phyloP scores from a whole-genome alignment of 805 yeast genomes.

The Saturnispora sekii region DNA sequence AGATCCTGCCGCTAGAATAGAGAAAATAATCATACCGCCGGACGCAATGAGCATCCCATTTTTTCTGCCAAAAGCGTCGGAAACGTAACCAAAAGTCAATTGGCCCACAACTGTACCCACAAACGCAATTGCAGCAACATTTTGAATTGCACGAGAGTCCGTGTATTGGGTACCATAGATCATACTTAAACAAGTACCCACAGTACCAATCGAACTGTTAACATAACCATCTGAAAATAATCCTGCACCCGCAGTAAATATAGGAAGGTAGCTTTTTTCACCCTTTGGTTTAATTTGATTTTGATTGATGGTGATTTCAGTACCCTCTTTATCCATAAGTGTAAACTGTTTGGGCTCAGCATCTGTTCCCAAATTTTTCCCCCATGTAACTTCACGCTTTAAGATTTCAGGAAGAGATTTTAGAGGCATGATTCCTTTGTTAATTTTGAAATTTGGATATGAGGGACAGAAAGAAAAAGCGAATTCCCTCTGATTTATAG shows the following conservation, averaged over 20 bases:
- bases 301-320: conserved; percentile 16
- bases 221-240: conserved; percentile 90
- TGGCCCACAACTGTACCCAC: conserved; percentile 90
- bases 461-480: no score
- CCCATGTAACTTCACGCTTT: conserved; percentile 20
- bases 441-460: no score
- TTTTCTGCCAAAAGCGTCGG: conserved; percentile 77
- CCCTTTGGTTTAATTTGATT: conserved; percentile 19
- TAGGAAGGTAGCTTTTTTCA: conserved; percentile 42
- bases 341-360: conserved; percentile 16
- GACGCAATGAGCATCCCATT: conserved; percentile 77
- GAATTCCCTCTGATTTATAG: no score
- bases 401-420: no score
- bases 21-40: conserved; percentile 60
- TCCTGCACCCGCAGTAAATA: conserved; percentile 84
- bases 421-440: no score
- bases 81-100: conserved; percentile 65
- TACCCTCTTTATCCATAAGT: conserved; percentile 16
- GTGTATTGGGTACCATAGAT: conserved; percentile 59
- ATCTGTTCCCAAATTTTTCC: conserved; percentile 12
- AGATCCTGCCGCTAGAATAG: conserved; percentile 71
- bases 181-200: conserved; percentile 53
- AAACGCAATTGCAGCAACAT: conserved; percentile 80
- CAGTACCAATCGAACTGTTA: conserved; percentile 75
- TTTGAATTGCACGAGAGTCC: conserved; percentile 59